Percentiles rank a stretch among this genome's conserved stretches.
phyloP scores from a whole-genome alignment of 179 eudicot genomes.

The Beta macrorhiza region DNA sequence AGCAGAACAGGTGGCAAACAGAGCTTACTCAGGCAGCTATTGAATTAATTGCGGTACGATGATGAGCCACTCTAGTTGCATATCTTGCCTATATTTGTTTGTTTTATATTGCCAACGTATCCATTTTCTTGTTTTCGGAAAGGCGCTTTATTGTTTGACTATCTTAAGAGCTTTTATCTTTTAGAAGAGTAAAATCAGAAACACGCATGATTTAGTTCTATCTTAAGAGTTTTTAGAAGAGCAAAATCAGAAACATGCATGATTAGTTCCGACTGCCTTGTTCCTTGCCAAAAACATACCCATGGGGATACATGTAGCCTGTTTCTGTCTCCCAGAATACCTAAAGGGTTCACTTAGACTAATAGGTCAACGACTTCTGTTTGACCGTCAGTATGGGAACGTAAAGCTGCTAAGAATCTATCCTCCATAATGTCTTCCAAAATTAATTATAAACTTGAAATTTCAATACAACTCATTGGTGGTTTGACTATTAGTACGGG shows the following conservation, averaged over 20 bases:
- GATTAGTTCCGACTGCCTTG: not conserved
- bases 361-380: not conserved
- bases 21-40: conserved; percentile 92
- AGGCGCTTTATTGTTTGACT: not conserved
- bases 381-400: not conserved
- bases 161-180: no score
- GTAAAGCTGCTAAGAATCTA: not conserved
- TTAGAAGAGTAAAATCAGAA: no score
- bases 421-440: not conserved
- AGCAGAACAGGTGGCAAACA: conserved; percentile 87
- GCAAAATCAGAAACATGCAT: not conserved
- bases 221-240: no score
- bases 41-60: conserved; percentile 86
- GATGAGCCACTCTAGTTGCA: not conserved
- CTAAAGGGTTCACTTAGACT: not conserved
- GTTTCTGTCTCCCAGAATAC: not conserved
- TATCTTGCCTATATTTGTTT: not conserved
- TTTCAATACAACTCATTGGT: not conserved
- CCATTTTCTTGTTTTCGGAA: not conserved
- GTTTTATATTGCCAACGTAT: not conserved
- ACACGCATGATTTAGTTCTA: not conserved
- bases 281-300: not conserved
- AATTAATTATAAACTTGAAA: not conserved
- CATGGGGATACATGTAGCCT: not conserved
- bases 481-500: not conserved